Evolutionary conservation across 2,329 filamentous ascomycete species (phyloP).

Genomic region (Chlorencoelia australis): DNA sequence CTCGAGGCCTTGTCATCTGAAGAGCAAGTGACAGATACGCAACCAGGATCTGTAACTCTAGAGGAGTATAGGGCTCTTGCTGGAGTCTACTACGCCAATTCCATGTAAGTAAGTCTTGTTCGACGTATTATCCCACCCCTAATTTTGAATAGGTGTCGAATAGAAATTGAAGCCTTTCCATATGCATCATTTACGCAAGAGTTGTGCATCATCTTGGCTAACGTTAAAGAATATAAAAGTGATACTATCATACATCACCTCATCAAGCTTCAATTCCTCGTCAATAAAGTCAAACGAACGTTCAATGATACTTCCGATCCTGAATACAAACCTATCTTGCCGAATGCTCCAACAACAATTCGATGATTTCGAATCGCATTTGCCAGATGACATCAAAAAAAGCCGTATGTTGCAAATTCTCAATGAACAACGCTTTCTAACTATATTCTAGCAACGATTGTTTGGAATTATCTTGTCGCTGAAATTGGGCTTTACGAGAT

Average conservation of each 20-base stretch:
- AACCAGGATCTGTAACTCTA: slow-evolving; percentile 3
- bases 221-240: slow-evolving; percentile 16
- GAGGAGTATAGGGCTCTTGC: slow-evolving; percentile 17
- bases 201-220: slow-evolving; percentile 3
- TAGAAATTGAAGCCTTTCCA: no score
- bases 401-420: no score
- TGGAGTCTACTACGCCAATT: slow-evolving; percentile 8
- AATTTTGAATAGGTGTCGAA: background rate
- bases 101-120: slow-evolving; percentile 2
- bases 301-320: no score
- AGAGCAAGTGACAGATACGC: slow-evolving; percentile 9
- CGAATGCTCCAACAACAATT: no score
- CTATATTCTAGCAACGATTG: no score
- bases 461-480: slow-evolving; percentile 6
- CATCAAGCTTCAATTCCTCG: slow-evolving; percentile 15
- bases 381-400: no score
- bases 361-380: no score
- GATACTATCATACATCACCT: slow-evolving; percentile 19
- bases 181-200: no score
- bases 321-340: no score
- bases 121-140: background rate
- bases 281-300: slow-evolving; percentile 6
- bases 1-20: slow-evolving; percentile 7
- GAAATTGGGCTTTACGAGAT: slow-evolving; percentile 9
- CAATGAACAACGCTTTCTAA: no score